phyloP scores from a whole-genome alignment of 2,329 filamentous ascomycete species.

The Scopulariopsis brevicaulis region DNA sequence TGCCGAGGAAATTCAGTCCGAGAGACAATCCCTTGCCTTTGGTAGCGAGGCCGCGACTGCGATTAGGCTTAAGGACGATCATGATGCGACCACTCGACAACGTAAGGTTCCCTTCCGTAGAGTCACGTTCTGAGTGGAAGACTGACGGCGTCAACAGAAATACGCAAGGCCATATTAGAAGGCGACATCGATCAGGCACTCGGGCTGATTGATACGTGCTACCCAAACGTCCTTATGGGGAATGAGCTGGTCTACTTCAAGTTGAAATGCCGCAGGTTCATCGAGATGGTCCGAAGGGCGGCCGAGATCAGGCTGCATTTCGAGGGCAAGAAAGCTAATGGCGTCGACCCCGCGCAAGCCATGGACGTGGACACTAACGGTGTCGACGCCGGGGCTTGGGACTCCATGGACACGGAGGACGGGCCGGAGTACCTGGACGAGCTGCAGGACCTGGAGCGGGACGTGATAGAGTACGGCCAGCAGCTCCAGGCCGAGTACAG shows the following conservation, averaged over 20 bases:
- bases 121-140: neutral
- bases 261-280: slow-evolving; percentile 80
- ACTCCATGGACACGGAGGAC: slow-evolving; percentile 45
- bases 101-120: slow-evolving; percentile 36
- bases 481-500: slow-evolving; percentile 68
- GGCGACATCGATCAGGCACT: slow-evolving; percentile 87
- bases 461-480: slow-evolving; percentile 71
- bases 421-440: slow-evolving; percentile 17
- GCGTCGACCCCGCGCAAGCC: slow-evolving; percentile 30
- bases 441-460: slow-evolving; percentile 42
- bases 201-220: slow-evolving; percentile 68
- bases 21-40: slow-evolving; percentile 58
- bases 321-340: slow-evolving; percentile 29
- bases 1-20: slow-evolving; percentile 64
- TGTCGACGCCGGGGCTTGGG: slow-evolving; percentile 24
- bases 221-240: slow-evolving; percentile 66
- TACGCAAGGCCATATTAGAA: slow-evolving; percentile 75
- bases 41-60: slow-evolving; percentile 40
- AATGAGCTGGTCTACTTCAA: slow-evolving; percentile 83
- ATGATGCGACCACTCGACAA: slow-evolving; percentile 78
- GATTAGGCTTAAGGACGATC: slow-evolving; percentile 64
- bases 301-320: slow-evolving; percentile 48
- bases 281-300: slow-evolving; percentile 79
- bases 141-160: slow-evolving; percentile 40
- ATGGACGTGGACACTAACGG: slow-evolving; percentile 46